These are phyloP conservation scores for Curvularia verruculosa DNA, from an alignment of 2,329 filamentous ascomycete genomes.

Conservation along the genomic window DNA sequence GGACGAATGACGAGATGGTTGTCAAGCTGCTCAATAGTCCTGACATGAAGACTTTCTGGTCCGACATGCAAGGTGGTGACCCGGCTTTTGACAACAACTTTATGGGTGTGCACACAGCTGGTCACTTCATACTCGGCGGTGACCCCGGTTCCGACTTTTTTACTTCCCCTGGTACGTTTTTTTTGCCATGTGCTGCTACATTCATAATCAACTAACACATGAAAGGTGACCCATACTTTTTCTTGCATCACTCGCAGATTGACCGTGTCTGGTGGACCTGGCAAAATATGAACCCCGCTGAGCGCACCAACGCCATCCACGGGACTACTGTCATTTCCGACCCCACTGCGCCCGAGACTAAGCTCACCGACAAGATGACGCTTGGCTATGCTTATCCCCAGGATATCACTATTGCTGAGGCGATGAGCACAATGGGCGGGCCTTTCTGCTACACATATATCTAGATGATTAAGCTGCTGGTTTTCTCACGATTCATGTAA, in stretches of 20 bases:
- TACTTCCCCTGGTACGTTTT: conserved; percentile 45
- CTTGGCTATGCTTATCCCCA: conserved; percentile 46
- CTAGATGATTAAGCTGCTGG: conserved; percentile 12
- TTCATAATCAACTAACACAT: conserved; percentile 34
- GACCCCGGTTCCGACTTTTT: conserved; percentile 55
- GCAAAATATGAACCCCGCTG: conserved; percentile 52
- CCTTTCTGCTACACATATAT: conserved; percentile 57
- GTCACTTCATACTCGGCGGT: conserved; percentile 54
- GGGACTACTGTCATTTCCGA: conserved; percentile 53
- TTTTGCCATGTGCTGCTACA: neutral
- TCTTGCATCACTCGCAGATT: conserved; percentile 55
- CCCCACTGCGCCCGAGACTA: conserved; percentile 53
- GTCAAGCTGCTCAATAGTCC: conserved; percentile 33
- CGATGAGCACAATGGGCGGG: conserved; percentile 54
- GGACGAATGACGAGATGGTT: conserved; percentile 38
- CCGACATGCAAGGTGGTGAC: conserved; percentile 46
- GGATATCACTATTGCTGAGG: conserved; percentile 46
- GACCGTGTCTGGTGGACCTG: conserved; percentile 59
- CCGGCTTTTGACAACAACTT: conserved; percentile 38
- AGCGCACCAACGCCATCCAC: conserved; percentile 49
- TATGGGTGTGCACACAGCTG: conserved; percentile 53
- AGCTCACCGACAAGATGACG: conserved; percentile 53
- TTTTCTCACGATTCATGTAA: conserved; percentile 6
- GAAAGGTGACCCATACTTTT: conserved; percentile 46
- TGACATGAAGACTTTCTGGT: conserved; percentile 49